Evolutionary conservation across 2,329 filamentous ascomycete genomes (phyloP).

Genomic region (Cytospora chrysosperma): DNA sequence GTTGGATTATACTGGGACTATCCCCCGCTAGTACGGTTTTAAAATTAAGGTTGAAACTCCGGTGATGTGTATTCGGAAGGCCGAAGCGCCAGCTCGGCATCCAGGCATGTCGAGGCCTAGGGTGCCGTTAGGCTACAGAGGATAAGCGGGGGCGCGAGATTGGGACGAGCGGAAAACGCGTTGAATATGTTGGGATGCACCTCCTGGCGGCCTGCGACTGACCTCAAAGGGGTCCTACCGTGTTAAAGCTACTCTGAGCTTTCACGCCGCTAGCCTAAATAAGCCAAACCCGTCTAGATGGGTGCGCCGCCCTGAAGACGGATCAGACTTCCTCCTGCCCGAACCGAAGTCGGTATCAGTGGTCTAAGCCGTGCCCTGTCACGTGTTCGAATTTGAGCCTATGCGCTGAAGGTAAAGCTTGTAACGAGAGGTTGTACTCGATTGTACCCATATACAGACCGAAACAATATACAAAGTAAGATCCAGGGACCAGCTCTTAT

Average conservation of each 20-base stretch:
- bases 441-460: too few relatives aligned
- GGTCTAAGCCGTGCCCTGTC: background rate
- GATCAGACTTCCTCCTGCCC: background rate
- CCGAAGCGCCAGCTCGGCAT: background rate
- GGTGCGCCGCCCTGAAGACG: background rate
- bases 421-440: too few relatives aligned
- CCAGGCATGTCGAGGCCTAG: background rate
- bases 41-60: too few relatives aligned
- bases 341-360: background rate
- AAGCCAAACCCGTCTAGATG: background rate
- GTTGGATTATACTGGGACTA: too few relatives aligned
- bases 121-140: background rate
- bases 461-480: too few relatives aligned
- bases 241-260: background rate
- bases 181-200: background rate
- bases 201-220: too few relatives aligned
- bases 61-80: too few relatives aligned
- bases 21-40: too few relatives aligned
- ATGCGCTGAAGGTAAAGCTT: too few relatives aligned
- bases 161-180: background rate
- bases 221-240: too few relatives aligned
- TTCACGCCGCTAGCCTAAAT: background rate
- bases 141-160: background rate
- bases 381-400: too few relatives aligned
- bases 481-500: too few relatives aligned